These are phyloP conservation scores for Macrocystidia cucumis DNA, from an alignment of 1,284 basidiomycete species.

Conservation along the genomic window DNA sequence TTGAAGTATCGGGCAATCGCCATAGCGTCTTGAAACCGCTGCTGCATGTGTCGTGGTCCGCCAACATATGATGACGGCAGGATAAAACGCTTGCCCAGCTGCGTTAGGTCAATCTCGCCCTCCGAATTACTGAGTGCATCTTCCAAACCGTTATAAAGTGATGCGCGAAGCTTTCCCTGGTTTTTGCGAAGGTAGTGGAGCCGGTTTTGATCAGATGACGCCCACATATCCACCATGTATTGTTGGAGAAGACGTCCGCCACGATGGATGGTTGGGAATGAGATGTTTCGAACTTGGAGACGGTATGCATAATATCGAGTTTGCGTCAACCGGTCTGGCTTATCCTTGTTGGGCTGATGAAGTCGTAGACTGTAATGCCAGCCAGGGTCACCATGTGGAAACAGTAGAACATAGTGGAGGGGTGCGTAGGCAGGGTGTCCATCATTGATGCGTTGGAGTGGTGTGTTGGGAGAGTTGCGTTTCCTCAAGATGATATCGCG, in stretches of 20 bases:
- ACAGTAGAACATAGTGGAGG: constrained; percentile 30
- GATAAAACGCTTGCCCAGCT: constrained; percentile 26
- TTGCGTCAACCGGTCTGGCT: constrained; percentile 16
- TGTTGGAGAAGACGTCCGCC: constrained; percentile 32
- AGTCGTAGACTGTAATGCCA: constrained; percentile 26
- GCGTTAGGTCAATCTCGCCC: constrained; percentile 16
- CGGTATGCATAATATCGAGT: constrained; percentile 22
- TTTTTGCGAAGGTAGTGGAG: constrained; percentile 19
- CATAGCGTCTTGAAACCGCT: constrained; percentile 35
- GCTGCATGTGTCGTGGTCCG: constrained; percentile 29
- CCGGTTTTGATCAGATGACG: constrained; percentile 21
- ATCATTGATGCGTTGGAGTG: constrained; percentile 23
- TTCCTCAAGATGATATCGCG: constrained; percentile 23
- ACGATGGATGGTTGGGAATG: constrained; percentile 24
- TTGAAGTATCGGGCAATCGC: constrained; percentile 24
- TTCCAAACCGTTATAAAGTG: constrained; percentile 23
- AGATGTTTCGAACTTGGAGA: constrained; percentile 17
- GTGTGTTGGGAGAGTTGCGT: constrained; percentile 8
- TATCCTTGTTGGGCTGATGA: constrained; percentile 4
- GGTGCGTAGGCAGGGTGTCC: constrained; percentile 24
- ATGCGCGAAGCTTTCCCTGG: constrained; percentile 23
- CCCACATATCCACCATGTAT: constrained; percentile 28
- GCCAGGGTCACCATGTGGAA: constrained; percentile 29
- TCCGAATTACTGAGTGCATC: constrained; percentile 14
- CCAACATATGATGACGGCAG: constrained; percentile 31